These are phyloP conservation scores for Aspergillus melleus DNA, from an alignment of 2,329 filamentous ascomycete species.

Conservation along the genomic window DNA sequence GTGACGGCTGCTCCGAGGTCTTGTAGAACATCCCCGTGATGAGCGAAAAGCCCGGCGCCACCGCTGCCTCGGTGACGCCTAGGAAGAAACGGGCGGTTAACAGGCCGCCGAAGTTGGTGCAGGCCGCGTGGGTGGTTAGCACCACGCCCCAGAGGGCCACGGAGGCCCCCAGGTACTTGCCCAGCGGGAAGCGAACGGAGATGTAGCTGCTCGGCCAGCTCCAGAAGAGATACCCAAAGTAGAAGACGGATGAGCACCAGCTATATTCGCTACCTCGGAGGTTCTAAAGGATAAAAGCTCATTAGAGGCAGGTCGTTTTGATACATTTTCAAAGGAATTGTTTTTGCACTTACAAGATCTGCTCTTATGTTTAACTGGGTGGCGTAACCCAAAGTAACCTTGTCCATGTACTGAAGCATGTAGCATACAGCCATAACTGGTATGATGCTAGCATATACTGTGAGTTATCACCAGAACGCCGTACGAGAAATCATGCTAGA, in stretches of 20 bases:
- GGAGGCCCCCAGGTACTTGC: slow-evolving; percentile 23
- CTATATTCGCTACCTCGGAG: slow-evolving; percentile 19
- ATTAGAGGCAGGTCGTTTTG: no score
- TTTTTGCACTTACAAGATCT: not conserved
- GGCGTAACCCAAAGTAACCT: slow-evolving; percentile 3
- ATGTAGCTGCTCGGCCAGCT: slow-evolving; percentile 27
- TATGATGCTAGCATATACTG: not conserved
- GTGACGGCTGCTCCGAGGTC: slow-evolving; percentile 1
- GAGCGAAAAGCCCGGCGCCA: slow-evolving; percentile 8
- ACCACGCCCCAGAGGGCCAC: slow-evolving; percentile 1
- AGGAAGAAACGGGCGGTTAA: slow-evolving; percentile 2
- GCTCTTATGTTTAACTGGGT: not conserved
- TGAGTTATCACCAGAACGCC: no score
- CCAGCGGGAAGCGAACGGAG: slow-evolving; percentile 25
- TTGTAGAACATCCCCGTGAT: slow-evolving; percentile 8
- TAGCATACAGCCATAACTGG: slow-evolving; percentile 2
- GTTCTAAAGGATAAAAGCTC: not conserved
- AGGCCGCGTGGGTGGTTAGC: slow-evolving; percentile 1
- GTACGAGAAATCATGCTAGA: no score
- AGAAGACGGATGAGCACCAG: slow-evolving; percentile 32
- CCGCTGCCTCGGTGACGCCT: not conserved
- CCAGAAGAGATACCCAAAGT: slow-evolving; percentile 33
- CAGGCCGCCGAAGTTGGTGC: slow-evolving; percentile 1
- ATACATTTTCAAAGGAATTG: no score
- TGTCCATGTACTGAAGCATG: slow-evolving; percentile 8